Percentiles rank a stretch among this genome's conserved stretches.
These are phyloP conservation scores for Pleurotus salmoneostramineus DNA, from an alignment of 768 basidiomycete genomes.

Conservation along the genomic window DNA sequence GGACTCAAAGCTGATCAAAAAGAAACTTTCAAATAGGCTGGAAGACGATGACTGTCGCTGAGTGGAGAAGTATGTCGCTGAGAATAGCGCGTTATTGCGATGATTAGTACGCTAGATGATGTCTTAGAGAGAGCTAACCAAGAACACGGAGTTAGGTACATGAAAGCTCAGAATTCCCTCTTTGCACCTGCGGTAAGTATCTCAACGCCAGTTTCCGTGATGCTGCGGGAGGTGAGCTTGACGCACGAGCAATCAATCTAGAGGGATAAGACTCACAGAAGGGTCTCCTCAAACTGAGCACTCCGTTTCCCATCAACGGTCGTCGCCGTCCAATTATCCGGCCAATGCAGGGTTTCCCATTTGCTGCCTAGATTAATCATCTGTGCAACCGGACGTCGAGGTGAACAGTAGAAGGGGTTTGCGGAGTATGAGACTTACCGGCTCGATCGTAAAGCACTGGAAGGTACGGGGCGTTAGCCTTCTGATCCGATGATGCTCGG, in stretches of 20 bases:
- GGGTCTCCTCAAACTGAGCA: conserved; percentile 97
- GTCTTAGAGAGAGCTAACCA: too few species aligned
- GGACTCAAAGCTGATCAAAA: too few species aligned
- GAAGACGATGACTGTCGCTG: too few species aligned
- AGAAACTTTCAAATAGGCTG: too few species aligned
- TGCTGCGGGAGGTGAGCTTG: conserved; percentile 37
- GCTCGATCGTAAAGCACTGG: conserved; percentile 75
- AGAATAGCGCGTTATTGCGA: too few species aligned
- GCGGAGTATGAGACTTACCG: conserved; percentile 37
- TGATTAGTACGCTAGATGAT: too few species aligned
- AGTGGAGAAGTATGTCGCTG: too few species aligned
- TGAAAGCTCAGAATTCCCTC: conserved; percentile 1
- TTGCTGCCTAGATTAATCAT: conserved; percentile 92
- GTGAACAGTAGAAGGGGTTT: conserved; percentile 1
- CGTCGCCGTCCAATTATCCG: conserved; percentile 95
- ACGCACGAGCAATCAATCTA: not conserved
- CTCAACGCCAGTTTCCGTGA: conserved; percentile 90
- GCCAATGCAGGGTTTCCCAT: conserved; percentile 82
- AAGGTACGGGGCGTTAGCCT: not conserved
- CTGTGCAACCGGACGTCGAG: conserved; percentile 27
- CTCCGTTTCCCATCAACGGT: conserved; percentile 88
- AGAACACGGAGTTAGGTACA: too few species aligned
- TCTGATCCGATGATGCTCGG: not conserved
- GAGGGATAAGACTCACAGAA: conserved; percentile 59
- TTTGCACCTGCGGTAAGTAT: conserved; percentile 63